Base-by-base conservation (phyloP, 2,329 filamentous ascomycete genomes). In the Monosporascus sp. region DNA sequence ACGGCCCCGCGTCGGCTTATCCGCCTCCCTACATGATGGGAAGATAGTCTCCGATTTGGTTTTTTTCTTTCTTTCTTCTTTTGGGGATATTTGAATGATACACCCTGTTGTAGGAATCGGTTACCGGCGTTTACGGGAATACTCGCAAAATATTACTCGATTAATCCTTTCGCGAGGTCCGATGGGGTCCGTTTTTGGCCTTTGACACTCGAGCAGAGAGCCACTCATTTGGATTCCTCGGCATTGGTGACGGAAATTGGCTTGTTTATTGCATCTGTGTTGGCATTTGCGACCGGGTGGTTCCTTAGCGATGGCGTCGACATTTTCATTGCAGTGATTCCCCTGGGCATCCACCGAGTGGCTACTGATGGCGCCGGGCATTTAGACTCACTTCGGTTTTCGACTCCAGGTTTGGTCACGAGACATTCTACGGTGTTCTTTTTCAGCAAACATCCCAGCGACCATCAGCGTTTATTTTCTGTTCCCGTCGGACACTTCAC, bases 221-320 rank as follows among this genome's bases (percentile, higher is more conserved):
- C 14, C 5, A 49, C 20, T 19, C 7, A 26, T 37, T 40, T 37
- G 31, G 22, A 37, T 49, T 24, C 19, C 47, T 38, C n/a, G 27
- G 26, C 16, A 24, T 40, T 16, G 38, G 47, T 47, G 48, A 37
- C 27, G 16, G 37, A 41, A 40, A 40, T 52, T 38, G 41, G 27
- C 38, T 51, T 68, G 60, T 54, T 61, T 57, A 59, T 59, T 61
- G 60, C 62, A 64, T 63, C 51, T 65, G 55, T 60, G 58, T 59
- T 62, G 57, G 62, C 60, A 64, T 68, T 67, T 63, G 58, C 58
- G 57, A 57, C 58, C 55, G 54, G 54, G 59, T 66, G 58, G 58
- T 60, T 66, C 52, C 57, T 57, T 59, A 67, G 65, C 63, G 64
- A 63, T 48, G 61, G 65, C 63, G 63, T 65, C 60, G 59, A 63